These are phyloP conservation scores for Ulvella scutata DNA, from an alignment of 139 green algal species.

Conservation along the genomic window DNA sequence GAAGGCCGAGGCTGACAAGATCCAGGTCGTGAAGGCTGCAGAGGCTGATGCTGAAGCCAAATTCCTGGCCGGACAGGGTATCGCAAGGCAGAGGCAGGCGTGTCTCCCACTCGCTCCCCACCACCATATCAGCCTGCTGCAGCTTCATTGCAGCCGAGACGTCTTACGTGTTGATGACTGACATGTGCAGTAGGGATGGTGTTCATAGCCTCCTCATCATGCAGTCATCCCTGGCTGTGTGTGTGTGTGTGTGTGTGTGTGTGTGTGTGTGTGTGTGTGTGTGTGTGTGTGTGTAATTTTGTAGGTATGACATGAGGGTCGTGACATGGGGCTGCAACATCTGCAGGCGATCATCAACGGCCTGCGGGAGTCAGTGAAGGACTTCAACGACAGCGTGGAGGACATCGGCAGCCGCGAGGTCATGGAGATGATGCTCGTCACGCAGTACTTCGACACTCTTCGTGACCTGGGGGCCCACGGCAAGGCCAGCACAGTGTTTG, in stretches of 20 bases:
- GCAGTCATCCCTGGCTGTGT: too few relatives aligned
- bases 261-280: too few relatives aligned
- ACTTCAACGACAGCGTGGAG: slow-evolving; percentile 18
- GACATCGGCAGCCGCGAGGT: slow-evolving; percentile 21
- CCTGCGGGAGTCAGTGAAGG: slow-evolving; percentile 34
- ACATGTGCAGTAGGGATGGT: too few relatives aligned
- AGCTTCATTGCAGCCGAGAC: too few relatives aligned
- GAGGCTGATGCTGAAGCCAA: slow-evolving; percentile 60
- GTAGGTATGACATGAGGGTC: too few relatives aligned
- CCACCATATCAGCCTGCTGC: too few relatives aligned
- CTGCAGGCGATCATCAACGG: slow-evolving; percentile 46
- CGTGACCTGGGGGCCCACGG: slow-evolving; percentile 21
- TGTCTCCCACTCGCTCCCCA: too few relatives aligned
- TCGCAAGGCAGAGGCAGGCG: slow-evolving; percentile 36
- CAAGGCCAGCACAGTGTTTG: slow-evolving; percentile 23
- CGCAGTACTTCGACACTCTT: slow-evolving; percentile 53
- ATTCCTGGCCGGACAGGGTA: slow-evolving; percentile 36
- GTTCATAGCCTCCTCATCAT: too few relatives aligned
- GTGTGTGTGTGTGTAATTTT: too few relatives aligned
- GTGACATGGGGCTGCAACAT: too few relatives aligned
- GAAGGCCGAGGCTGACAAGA: slow-evolving; percentile 66
- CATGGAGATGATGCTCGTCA: slow-evolving; percentile 51
- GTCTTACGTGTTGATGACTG: too few relatives aligned
- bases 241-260: too few relatives aligned
- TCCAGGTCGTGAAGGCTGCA: slow-evolving; percentile 38